Evolutionary conservation across 495 filamentous ascomycete genomes (phyloP), one percentile per base, ranked within the genome.

Genomic region (Lepraria neglecta): DNA sequence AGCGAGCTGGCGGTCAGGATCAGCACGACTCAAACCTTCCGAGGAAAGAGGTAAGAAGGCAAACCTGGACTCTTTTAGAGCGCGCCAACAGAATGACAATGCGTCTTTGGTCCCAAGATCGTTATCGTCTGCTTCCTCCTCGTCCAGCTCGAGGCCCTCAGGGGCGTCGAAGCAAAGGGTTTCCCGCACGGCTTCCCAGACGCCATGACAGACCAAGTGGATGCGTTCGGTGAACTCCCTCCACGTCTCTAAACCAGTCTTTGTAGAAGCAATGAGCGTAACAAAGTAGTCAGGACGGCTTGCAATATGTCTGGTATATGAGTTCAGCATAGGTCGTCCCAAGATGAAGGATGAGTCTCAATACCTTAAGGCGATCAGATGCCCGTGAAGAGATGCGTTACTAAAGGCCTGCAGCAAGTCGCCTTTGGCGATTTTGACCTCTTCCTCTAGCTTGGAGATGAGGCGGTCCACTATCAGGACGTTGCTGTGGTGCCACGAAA

Each of bases 1-100:
- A 67, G 40, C 10, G 59, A 48, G 47, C 61, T 64, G 24, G 30
- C 28, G 31, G 28, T 0, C 1, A 15, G 54, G 30, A 19, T 67
- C 21, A 67, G 58, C 24, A 31, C 4, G 61, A 38, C n/a, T 5
- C 38, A 3, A 3, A n/a, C 14, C 10, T 33, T 48, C 42, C n/a
- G 19, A 31, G 21, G 19, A 38, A 2, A 6, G n/a, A 3, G 10
- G 14, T 33, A 28, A 24, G 11, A 27, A n/a, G 33, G 21, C 72
- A 43, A 74, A 91, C 88, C 88, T 96, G 24, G 91, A 89, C 70
- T 97, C 94, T 57, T 95, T 91, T 24, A 97, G 76, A 0, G 89
- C 90, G 66, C 94, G 82, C 82, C 95, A 98, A 47, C 87, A 92
- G 68, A 96, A 98, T 35, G 91, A 96, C 50, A 97, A 75, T 38